A percentile compares a stretch with the other conserved stretches of the same genome.
These are phyloP conservation scores for Ceratocystis cacaofunesta DNA, from an alignment of 2,329 filamentous ascomycete genomes.

Conservation along the genomic window DNA sequence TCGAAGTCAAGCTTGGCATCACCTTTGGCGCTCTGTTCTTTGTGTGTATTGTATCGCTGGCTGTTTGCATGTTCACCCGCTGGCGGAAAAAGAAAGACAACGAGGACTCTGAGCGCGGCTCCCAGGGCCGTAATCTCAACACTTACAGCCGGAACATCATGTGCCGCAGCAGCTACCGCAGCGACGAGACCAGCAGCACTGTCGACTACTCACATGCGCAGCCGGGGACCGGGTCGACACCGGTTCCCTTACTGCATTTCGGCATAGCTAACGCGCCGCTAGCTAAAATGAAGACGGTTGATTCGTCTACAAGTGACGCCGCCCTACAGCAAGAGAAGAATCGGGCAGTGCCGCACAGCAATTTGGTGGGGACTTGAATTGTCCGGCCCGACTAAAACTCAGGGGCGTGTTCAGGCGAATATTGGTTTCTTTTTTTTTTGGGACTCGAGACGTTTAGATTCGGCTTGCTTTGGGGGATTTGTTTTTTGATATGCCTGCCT, in stretches of 20 bases:
- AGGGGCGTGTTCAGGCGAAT: not conserved
- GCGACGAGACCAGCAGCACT: not conserved
- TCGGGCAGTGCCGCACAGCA: not conserved
- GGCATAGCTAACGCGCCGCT: not conserved
- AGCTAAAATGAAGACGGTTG: slow-evolving; percentile 1
- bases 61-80: slow-evolving; percentile 15
- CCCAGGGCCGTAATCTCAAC: not conserved
- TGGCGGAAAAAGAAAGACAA: slow-evolving; percentile 13
- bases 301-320: slow-evolving; percentile 2
- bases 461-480: not conserved
- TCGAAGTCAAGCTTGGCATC: slow-evolving; percentile 18
- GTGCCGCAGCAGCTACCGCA: slow-evolving; percentile 1
- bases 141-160: slow-evolving; percentile 1
- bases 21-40: slow-evolving; percentile 15
- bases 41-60: slow-evolving; percentile 12
- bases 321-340: not conserved
- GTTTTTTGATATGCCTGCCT: not conserved
- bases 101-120: not conserved
- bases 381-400: not conserved
- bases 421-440: not conserved
- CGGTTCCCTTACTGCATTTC: not conserved
- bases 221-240: not conserved
- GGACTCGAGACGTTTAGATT: not conserved
- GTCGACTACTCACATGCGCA: not conserved
- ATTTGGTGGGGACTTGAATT: not conserved